These are phyloP conservation scores for Pittosporum tobira DNA, from an alignment of 129 eudicot species.

Conservation along the genomic window DNA sequence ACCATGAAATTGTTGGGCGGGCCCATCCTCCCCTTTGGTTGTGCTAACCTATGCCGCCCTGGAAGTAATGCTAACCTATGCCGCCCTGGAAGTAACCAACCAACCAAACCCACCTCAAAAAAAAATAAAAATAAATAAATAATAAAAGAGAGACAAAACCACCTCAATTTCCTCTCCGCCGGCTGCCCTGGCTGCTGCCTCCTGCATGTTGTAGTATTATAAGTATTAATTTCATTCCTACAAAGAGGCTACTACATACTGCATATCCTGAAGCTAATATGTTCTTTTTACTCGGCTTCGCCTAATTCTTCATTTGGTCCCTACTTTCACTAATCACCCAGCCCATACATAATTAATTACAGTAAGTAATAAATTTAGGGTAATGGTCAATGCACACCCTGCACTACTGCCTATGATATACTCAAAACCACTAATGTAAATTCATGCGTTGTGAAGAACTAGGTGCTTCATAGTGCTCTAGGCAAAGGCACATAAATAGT, in stretches of 20 bases:
- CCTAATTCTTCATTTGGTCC: background rate
- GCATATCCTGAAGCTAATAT: too few species aligned
- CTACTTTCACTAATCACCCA: background rate
- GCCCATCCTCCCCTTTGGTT: background rate
- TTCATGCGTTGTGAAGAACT: too few species aligned
- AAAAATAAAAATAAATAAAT: too few species aligned
- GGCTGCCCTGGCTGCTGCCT: background rate
- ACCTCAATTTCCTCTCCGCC: background rate
- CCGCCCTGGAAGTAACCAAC: slow-evolving; percentile 6
- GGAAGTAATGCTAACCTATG: slow-evolving; percentile 5
- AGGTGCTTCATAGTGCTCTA: too few species aligned
- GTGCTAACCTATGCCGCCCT: slow-evolving; percentile 10
- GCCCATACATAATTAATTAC: background rate
- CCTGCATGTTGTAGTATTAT: too few species aligned
- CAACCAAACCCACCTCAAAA: background rate
- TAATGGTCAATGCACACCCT: too few species aligned
- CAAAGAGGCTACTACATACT: too few species aligned
- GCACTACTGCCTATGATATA: too few species aligned
- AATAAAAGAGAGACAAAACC: too few species aligned
- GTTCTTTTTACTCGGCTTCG: background rate
- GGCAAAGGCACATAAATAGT: background rate
- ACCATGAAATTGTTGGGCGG: slow-evolving; percentile 4
- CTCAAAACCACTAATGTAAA: too few species aligned
- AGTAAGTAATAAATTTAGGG: background rate
- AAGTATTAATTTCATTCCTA: background rate